phyloP scores from a whole-genome alignment of 257 asterid genomes.

The Penstemon davidsonii region DNA sequence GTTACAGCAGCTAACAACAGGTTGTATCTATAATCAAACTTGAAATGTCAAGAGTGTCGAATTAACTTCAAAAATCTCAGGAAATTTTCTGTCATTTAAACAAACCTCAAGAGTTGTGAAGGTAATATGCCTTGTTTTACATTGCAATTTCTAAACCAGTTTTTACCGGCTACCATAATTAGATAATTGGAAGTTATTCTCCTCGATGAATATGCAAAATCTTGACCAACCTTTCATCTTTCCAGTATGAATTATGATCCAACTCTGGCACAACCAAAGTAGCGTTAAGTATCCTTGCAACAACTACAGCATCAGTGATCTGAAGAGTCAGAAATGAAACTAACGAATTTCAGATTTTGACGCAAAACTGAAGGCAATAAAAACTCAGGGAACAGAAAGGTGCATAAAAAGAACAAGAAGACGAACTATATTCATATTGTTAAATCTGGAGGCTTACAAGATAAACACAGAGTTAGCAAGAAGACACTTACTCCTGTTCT shows the following conservation, averaged over 20 bases:
- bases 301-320: constrained; percentile 99
- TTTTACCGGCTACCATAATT: constrained; percentile 13
- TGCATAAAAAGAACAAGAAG: constrained; percentile 11
- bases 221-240: constrained; percentile 83
- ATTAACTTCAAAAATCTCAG: no score
- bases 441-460: constrained; percentile 19
- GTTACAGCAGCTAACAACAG: no score
- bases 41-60: no score
- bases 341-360: constrained; percentile 21
- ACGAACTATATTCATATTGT: constrained; percentile 6
- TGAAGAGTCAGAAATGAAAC: constrained; percentile 40
- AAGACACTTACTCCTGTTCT: constrained; percentile 86
- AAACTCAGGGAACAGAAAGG: constrained; percentile 21
- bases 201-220: constrained; percentile 24
- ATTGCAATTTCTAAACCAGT: constrained; percentile 10
- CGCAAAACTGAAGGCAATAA: constrained; percentile 22
- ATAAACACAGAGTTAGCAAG: constrained; percentile 19
- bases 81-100: no score
- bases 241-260: constrained; percentile 97
- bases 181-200: constrained; percentile 22
- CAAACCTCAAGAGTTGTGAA: no score
- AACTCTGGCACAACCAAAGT: constrained; percentile 94
- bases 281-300: constrained; percentile 92
- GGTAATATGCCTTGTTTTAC: neutral
- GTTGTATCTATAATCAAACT: no score